Evolutionary conservation across 2,329 filamentous ascomycete species (phyloP).

Genomic region (Fusarium redolens): DNA sequence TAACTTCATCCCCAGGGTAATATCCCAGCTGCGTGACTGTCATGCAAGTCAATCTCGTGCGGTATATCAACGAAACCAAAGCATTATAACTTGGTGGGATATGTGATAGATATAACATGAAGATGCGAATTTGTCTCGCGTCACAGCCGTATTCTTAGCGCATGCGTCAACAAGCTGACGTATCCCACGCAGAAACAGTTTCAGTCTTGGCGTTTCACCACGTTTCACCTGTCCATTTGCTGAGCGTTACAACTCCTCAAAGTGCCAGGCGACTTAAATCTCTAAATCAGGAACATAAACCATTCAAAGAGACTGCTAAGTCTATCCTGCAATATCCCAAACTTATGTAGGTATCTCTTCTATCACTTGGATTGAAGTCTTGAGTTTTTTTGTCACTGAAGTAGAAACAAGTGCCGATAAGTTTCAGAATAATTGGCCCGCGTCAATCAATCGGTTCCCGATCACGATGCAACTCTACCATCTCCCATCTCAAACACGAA

Average conservation of each 20-base stretch:
- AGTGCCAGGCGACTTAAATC: not conserved
- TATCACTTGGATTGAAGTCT: not conserved
- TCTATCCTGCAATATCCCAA: too few relatives aligned
- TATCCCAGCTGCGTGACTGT: too few relatives aligned
- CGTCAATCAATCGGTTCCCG: not conserved
- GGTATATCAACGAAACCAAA: too few relatives aligned
- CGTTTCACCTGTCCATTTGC: not conserved
- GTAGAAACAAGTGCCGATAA: not conserved
- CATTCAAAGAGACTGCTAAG: not conserved
- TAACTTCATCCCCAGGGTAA: not conserved
- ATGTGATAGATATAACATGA: fast-evolving
- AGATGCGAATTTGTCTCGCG: fast-evolving
- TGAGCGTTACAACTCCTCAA: fast-evolving
- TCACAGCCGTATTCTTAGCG: not conserved
- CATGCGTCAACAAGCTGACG: fast-evolving
- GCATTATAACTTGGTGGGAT: not conserved
- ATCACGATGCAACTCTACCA: slow-evolving; percentile 17
- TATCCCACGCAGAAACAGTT: not conserved
- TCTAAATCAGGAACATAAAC: not conserved
- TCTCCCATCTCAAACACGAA: not conserved
- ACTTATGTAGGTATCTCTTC: too few relatives aligned
- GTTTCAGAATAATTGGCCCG: slow-evolving; percentile 2
- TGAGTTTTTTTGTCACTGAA: not conserved
- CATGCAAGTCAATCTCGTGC: not conserved
- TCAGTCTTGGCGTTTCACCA: slow-evolving; percentile 12